Evolutionary conservation across 1,139 yeast genomes (phyloP).

Genomic region (Arxiozyma heterogenica): DNA sequence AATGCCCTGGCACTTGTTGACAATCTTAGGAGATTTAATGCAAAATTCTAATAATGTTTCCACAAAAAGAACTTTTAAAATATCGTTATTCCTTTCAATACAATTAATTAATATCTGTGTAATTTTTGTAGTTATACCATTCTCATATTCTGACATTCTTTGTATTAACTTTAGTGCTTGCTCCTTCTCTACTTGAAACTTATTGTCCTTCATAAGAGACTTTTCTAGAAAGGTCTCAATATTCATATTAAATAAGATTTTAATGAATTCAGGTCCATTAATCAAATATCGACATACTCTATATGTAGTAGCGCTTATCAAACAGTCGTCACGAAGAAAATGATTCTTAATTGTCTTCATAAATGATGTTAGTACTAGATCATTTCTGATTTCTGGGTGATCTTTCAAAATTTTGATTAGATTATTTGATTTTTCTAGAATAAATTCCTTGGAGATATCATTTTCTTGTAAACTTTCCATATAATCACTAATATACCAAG

Average conservation of each 20-base stretch:
- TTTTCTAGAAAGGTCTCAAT: conserved; percentile 57
- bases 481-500: conserved; percentile 43
- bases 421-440: conserved; percentile 55
- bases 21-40: conserved; percentile 52
- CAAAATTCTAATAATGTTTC: conserved; percentile 64
- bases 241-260: conserved; percentile 41
- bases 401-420: conserved; percentile 48
- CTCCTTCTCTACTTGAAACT: conserved; percentile 55
- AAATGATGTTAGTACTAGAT: conserved; percentile 54
- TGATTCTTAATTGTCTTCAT: conserved; percentile 53
- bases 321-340: conserved; percentile 48
- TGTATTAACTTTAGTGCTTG: conserved; percentile 73
- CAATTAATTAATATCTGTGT: conserved; percentile 65
- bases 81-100: conserved; percentile 54
- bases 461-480: conserved; percentile 38
- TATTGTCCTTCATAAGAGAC: conserved; percentile 49
- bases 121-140: conserved; percentile 51
- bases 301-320: conserved; percentile 68
- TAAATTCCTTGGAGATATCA: conserved; percentile 38
- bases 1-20: conserved; percentile 59
- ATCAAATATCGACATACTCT: conserved; percentile 61
- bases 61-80: conserved; percentile 46
- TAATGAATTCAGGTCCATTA: conserved; percentile 43
- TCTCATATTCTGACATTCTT: conserved; percentile 45
- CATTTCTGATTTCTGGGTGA: conserved; percentile 56